Evolutionary conservation across 495 filamentous ascomycete genomes (phyloP), one percentile per base, ranked within the genome.

Genomic region (Podospora appendiculata): DNA sequence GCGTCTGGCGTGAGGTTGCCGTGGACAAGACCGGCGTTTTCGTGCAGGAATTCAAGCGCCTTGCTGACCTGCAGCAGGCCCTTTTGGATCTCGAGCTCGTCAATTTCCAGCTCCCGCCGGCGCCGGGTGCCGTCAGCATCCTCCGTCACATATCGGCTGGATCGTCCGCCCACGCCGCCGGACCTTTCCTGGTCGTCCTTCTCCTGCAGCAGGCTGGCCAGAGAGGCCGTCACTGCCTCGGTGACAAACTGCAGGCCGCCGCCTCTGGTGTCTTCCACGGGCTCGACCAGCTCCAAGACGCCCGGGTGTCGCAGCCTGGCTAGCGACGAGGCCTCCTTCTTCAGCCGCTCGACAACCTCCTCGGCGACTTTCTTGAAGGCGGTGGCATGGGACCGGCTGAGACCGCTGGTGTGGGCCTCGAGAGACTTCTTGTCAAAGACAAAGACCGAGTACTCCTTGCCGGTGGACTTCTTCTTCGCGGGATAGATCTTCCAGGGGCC

Each of bases 401-500:
- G 60, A 11, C 86, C 81, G 18, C 79, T 77, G 55, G 80, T 79
- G 47, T 85, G 77, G 3, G 83, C 69, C 42, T 96, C 90, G 50
- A 98, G 73, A 0, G 79, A 77, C 66, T 95, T 95, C 58, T 80
- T 83, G 47, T 97, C 94, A 66, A 98, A 96, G 55, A 96, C 84
- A 62, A 97, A 98, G 53, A 97, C 83, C 9, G 93, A 97, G 17
- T 85, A 90, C 12, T 85, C 68, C 57, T 92, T 95, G 35, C 83
- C 85, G 0, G 90, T 93, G 11, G 86, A 86, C 67, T 96, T 96
- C 69, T 95, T 95, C 76, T 94, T 96, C 42, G 88, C 94, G 72
- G 94, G 88, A 74, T 89, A 90, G 67, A 98, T 91, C 73, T 90
- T 95, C 93, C 93, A 98, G 19, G 91, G 88, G 17, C 93, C 93